These are phyloP conservation scores for Botryotinia calthae DNA, from an alignment of 2,329 filamentous ascomycete species.

Conservation along the genomic window DNA sequence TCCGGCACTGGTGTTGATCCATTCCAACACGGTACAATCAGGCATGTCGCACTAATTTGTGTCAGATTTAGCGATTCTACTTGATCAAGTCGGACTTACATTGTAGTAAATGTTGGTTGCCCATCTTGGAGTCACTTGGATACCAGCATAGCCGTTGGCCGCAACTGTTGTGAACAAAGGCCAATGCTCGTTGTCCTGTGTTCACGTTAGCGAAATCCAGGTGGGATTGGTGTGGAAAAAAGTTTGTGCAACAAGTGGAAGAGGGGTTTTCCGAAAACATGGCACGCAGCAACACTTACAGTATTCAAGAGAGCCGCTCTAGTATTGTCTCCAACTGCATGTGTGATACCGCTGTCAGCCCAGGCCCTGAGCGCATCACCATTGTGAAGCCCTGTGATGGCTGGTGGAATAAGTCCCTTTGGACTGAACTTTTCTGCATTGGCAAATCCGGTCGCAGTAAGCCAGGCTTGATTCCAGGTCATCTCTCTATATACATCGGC, in stretches of 20 bases:
- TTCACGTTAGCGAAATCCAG: not conserved
- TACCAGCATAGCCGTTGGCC: constrained; percentile 53
- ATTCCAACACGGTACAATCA: constrained; percentile 55
- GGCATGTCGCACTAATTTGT: constrained; percentile 48
- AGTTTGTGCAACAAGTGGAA: not conserved
- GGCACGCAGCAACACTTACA: constrained; percentile 40
- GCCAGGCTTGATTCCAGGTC: constrained; percentile 58
- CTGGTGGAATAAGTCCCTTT: constrained; percentile 58
- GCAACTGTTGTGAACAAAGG: constrained; percentile 52
- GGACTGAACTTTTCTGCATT: constrained; percentile 48
- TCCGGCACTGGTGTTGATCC: constrained; percentile 58
- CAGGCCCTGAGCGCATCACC: constrained; percentile 60
- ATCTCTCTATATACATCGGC: constrained; percentile 56
- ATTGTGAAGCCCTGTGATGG: constrained; percentile 63
- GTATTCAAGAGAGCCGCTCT: constrained; percentile 52
- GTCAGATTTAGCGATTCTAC: not conserved
- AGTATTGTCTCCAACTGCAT: constrained; percentile 64
- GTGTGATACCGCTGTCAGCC: constrained; percentile 56
- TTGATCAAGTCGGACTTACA: constrained; percentile 22
- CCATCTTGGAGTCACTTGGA: constrained; percentile 58
- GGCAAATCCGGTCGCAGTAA: constrained; percentile 52
- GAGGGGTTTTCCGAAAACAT: not conserved
- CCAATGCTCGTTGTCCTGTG: constrained; percentile 47
- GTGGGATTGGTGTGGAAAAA: not conserved
- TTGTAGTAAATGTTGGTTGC: constrained; percentile 64